Evolutionary conservation across 108 stramenopile species (phyloP).

Genomic region (Skeletonema grethae): DNA sequence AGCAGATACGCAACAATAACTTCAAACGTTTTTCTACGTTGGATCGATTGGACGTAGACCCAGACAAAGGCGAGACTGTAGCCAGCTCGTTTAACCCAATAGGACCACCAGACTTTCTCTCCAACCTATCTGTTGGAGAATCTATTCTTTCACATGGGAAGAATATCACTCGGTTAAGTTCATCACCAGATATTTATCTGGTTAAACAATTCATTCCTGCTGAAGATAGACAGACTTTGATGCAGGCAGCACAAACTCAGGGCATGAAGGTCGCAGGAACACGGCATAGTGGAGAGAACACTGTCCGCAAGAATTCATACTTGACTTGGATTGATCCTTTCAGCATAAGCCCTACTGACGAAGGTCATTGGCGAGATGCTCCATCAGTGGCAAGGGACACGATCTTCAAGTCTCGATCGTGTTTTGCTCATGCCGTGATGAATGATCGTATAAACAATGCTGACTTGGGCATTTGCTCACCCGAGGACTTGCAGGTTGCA

Average conservation of each 20-base stretch:
- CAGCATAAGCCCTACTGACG: neutral
- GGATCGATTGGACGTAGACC: neutral
- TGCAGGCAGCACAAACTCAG: slow-evolving; percentile 13
- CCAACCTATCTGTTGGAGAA: slow-evolving; percentile 16
- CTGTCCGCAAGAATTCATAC: slow-evolving; percentile 32
- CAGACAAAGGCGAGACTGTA: neutral
- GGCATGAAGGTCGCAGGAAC: slow-evolving; percentile 50
- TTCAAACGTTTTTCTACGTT: neutral
- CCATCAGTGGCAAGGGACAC: slow-evolving; percentile 7
- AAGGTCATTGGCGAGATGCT: slow-evolving; percentile 1
- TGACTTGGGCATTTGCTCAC: slow-evolving; percentile 16
- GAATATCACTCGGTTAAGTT: slow-evolving; percentile 28
- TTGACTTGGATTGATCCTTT: slow-evolving; percentile 41
- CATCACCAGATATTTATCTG: slow-evolving; percentile 35
- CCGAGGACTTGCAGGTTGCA: slow-evolving; percentile 54
- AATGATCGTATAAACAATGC: slow-evolving; percentile 14
- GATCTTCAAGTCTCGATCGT: slow-evolving; percentile 7
- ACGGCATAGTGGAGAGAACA: slow-evolving; percentile 17
- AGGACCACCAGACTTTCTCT: slow-evolving; percentile 22
- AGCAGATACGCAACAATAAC: neutral
- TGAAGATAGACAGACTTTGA: slow-evolving; percentile 7
- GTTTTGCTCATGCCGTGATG: slow-evolving; percentile 37
- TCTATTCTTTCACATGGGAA: neutral
- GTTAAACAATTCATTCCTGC: slow-evolving; percentile 2
- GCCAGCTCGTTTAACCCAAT: slow-evolving; percentile 20